phyloP scores from a whole-genome alignment of 768 basidiomycete genomes.

The Myochromella boudieri region DNA sequence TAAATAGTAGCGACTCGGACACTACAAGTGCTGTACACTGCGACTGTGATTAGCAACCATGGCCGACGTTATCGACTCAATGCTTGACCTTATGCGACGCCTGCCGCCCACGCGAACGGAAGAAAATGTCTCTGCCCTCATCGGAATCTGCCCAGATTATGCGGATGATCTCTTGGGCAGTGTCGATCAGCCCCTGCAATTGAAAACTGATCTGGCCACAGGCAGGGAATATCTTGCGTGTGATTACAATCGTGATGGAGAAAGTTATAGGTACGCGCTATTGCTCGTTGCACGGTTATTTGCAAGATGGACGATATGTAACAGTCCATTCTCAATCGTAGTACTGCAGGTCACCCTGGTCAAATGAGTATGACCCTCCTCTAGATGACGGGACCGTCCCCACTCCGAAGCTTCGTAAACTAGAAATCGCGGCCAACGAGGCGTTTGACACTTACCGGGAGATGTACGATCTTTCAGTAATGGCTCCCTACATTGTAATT shows the following conservation, averaged over 20 bases:
- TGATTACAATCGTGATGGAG: slow-evolving; percentile 91
- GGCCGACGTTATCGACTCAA: slow-evolving; percentile 83
- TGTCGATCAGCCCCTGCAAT: slow-evolving; percentile 90
- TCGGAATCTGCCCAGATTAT: slow-evolving; percentile 85
- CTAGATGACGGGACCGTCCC: slow-evolving; percentile 89
- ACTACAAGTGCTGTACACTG: no score
- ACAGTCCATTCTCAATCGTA: slow-evolving; percentile 1
- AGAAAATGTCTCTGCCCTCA: slow-evolving; percentile 81
- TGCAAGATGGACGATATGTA: not conserved
- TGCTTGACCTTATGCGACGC: slow-evolving; percentile 94
- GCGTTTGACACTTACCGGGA: slow-evolving; percentile 98
- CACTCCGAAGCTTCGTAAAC: slow-evolving; percentile 78
- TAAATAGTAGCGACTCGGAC: no score
- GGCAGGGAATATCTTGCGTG: slow-evolving; percentile 92
- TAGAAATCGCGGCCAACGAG: slow-evolving; percentile 92
- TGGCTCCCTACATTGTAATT: not conserved
- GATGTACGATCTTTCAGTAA: slow-evolving; percentile 53
- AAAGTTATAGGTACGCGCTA: slow-evolving; percentile 73
- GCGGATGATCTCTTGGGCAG: slow-evolving; percentile 93
- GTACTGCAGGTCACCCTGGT: slow-evolving; percentile 89
- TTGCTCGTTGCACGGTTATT: not conserved
- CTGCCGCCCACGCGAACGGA: slow-evolving; percentile 91
- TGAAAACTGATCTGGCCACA: slow-evolving; percentile 75
- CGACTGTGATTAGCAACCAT: slow-evolving; percentile 38
- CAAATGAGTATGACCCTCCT: slow-evolving; percentile 92